phyloP scores from a whole-genome alignment of 352 stramenopile species.

The Aphanomyces cochlioides region DNA sequence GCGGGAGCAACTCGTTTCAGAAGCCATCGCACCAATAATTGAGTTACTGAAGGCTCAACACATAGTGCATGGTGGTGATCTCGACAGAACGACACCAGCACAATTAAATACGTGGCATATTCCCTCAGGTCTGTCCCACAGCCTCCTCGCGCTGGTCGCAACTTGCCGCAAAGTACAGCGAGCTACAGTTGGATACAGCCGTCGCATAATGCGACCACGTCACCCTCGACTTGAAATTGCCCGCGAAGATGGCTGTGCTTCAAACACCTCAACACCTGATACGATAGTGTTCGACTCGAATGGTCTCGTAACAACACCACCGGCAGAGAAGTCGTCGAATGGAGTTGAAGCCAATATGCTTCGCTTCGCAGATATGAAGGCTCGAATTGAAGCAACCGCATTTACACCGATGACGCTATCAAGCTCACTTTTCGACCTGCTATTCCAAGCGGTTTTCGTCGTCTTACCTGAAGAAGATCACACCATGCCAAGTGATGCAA shows the following conservation, averaged over 20 bases:
- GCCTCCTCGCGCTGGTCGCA: background rate
- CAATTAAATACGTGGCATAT: constrained; percentile 11
- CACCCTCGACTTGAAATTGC: too few species aligned
- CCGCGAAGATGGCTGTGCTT: background rate
- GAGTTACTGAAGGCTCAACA: background rate
- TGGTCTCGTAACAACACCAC: background rate
- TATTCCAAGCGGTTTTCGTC: constrained; percentile 28
- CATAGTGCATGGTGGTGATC: constrained; percentile 6
- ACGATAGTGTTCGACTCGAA: constrained; percentile 17
- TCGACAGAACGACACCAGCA: background rate
- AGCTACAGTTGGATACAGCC: too few species aligned
- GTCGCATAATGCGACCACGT: too few species aligned
- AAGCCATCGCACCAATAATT: background rate
- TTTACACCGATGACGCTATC: constrained; percentile 1
- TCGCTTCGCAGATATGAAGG: constrained; percentile 23
- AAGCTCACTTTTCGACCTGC: constrained; percentile 20
- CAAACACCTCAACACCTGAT: constrained; percentile 13
- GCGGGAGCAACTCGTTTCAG: constrained; percentile 24
- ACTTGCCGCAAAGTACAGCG: background rate
- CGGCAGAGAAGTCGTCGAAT: background rate
- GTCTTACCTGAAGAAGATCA: constrained; percentile 1
- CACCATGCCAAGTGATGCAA: background rate
- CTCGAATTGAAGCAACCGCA: constrained; percentile 18
- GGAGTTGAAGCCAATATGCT: background rate
- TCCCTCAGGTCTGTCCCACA: background rate